Evolutionary conservation across 768 basidiomycete species (phyloP).

Genomic region (Cytidiella melzeri): DNA sequence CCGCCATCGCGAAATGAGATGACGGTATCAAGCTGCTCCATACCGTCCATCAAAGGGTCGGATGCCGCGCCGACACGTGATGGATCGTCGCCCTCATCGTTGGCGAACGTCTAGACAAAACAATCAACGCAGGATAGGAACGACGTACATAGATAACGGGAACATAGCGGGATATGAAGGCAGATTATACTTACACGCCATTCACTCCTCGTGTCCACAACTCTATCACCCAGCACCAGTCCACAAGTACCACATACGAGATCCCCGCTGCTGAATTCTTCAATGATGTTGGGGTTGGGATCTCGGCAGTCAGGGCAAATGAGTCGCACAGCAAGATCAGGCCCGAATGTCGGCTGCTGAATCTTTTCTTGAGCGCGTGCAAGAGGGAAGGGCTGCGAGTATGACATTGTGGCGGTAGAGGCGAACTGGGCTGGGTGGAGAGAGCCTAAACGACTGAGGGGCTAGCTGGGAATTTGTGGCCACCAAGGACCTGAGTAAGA

Average conservation of each 20-base stretch:
- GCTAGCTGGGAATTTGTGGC: background rate
- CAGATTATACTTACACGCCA: conserved; percentile 71
- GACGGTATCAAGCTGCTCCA: conserved; percentile 90
- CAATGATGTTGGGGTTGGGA: conserved; percentile 89
- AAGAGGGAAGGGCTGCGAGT: conserved; percentile 76
- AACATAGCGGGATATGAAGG: conserved; percentile 14
- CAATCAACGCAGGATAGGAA: conserved; percentile 9
- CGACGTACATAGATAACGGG: conserved; percentile 7
- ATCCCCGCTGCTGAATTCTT: conserved; percentile 97
- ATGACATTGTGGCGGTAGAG: conserved; percentile 44
- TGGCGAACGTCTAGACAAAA: conserved; percentile 86
- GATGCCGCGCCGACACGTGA: conserved; percentile 98
- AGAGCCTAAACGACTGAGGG: conserved; percentile 15
- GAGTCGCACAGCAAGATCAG: conserved; percentile 81
- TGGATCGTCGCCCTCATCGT: conserved; percentile 98
- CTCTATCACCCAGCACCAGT: conserved; percentile 89
- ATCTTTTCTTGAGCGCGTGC: conserved; percentile 49
- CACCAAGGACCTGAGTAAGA: background rate
- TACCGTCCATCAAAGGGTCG: conserved; percentile 89
- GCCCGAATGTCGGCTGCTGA: conserved; percentile 60
- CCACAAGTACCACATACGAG: conserved; percentile 93
- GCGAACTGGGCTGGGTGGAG: conserved; percentile 12
- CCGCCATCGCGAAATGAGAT: conserved; percentile 96
- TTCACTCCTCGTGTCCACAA: conserved; percentile 98
- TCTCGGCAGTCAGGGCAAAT: conserved; percentile 96